Percentiles rank a stretch among this genome's conserved stretches.
phyloP scores from a whole-genome alignment of 495 filamentous ascomycete genomes.

The Lentithecium fluviatile region DNA sequence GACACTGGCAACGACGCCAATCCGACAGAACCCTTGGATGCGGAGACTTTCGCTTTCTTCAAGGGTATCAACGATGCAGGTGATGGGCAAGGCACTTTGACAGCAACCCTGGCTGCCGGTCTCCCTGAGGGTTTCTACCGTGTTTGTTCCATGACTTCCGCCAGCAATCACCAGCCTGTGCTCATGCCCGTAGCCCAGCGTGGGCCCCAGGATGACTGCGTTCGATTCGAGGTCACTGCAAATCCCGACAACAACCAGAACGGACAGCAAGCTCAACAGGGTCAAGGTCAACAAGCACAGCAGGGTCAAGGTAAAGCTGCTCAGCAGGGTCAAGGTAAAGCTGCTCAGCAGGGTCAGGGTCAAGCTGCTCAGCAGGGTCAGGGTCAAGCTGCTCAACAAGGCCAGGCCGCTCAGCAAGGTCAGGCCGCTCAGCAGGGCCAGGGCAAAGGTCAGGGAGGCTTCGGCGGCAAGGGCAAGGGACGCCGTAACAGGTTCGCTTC shows the following conservation, averaged over 20 bases:
- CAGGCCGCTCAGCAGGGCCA: not conserved
- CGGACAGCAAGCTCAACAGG: conserved; percentile 16
- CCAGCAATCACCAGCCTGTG: conserved; percentile 75
- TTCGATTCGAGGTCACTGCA: conserved; percentile 55
- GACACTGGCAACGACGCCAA: conserved; percentile 53
- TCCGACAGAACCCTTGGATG: conserved; percentile 41
- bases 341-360: conserved; percentile 8
- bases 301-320: conserved; percentile 19
- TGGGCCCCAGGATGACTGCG: conserved; percentile 71
- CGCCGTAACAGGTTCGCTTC: conserved; percentile 22
- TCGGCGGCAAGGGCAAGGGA: not conserved
- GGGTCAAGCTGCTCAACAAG: not conserved
- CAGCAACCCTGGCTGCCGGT: conserved; percentile 58
- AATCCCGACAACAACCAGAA: conserved; percentile 40
- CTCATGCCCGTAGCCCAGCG: conserved; percentile 76
- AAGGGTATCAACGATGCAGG: conserved; percentile 74
- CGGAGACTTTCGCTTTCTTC: conserved; percentile 63
- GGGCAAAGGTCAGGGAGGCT: conserved; percentile 11
- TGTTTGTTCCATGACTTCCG: conserved; percentile 67
- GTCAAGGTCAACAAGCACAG: conserved; percentile 24
- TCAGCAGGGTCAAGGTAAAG: conserved; percentile 20
- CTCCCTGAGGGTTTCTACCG: conserved; percentile 65
- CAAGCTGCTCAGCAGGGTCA: conserved; percentile 4
- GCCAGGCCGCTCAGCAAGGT: not conserved
- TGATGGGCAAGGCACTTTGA: conserved; percentile 60